Evolutionary conservation across 306 rosid species (phyloP).

Genomic region (Pueraria montana): DNA sequence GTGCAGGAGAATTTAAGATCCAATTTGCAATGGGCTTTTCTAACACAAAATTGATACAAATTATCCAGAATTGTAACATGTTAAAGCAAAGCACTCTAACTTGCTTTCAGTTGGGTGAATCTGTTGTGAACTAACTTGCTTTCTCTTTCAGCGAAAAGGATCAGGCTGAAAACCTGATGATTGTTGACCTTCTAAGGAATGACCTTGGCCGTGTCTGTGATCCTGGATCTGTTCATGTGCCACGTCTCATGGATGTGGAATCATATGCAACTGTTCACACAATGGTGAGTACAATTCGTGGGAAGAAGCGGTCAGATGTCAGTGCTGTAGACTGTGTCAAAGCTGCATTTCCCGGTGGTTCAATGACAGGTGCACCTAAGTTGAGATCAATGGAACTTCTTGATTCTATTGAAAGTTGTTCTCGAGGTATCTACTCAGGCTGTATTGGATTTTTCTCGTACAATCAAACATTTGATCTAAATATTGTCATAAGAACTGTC

Average conservation of each 20-base stretch:
- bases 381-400: slow-evolving; percentile 96
- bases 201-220: slow-evolving; percentile 98
- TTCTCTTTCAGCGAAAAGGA: slow-evolving; percentile 82
- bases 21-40: neutral
- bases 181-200: slow-evolving; percentile 96
- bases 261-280: slow-evolving; percentile 96
- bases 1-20: neutral
- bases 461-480: slow-evolving; percentile 91
- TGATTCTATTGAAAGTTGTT: slow-evolving; percentile 77
- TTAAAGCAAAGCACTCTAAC: slow-evolving; percentile 14
- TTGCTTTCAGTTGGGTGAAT: slow-evolving; percentile 37
- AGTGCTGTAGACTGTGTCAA: slow-evolving; percentile 80
- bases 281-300: slow-evolving; percentile 95
- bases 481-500: slow-evolving; percentile 92
- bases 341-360: slow-evolving; percentile 98
- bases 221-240: slow-evolving; percentile 95
- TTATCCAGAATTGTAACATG: slow-evolving; percentile 17
- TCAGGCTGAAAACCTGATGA: slow-evolving; percentile 97
- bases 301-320: slow-evolving; percentile 69
- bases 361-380: slow-evolving; percentile 99
- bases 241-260: slow-evolving; percentile 89
- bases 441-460: slow-evolving; percentile 94
- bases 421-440: slow-evolving; percentile 97
- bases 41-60: neutral
- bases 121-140: slow-evolving; percentile 36